Conservation (phyloP, 2,329 filamentous ascomycete genomes). For the Hymenoscyphus infarciens region DNA sequence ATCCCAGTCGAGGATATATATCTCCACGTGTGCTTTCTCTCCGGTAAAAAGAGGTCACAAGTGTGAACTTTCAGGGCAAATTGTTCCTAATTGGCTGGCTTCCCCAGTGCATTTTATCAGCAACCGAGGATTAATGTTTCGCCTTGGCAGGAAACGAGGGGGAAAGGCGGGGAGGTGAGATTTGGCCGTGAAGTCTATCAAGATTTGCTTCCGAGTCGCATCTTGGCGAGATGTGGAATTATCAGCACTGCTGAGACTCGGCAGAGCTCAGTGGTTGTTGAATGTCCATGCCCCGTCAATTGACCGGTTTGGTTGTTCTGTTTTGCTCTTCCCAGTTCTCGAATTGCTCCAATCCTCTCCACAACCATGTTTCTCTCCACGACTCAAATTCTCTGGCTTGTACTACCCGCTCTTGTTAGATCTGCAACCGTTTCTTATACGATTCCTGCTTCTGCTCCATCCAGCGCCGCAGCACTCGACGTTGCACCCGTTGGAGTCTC, state of each 20-base stretch:
- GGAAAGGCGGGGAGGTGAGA: constrained; percentile 3
- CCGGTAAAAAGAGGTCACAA: constrained; percentile 5
- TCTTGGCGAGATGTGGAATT: background rate
- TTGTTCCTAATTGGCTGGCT: background rate
- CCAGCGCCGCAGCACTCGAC: constrained; percentile 31
- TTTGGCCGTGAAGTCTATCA: background rate
- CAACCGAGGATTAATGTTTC: background rate
- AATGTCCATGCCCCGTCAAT: background rate
- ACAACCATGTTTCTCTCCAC: constrained; percentile 15
- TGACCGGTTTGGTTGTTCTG: no score
- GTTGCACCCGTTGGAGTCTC: constrained; percentile 45
- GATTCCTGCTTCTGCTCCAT: constrained; percentile 26
- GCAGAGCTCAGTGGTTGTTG: background rate
- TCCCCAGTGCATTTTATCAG: constrained; percentile 1
- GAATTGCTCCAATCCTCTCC: no score
- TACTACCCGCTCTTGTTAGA: constrained; percentile 16
- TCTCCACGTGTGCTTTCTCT: constrained; percentile 2
- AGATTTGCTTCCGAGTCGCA: background rate
- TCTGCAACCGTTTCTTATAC: constrained; percentile 21
- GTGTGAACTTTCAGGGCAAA: background rate
- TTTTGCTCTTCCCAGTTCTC: background rate
- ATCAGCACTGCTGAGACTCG: background rate
- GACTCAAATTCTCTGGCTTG: constrained; percentile 18
- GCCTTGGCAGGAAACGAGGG: background rate
- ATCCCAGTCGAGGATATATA: background rate